These are phyloP conservation scores for Phaseolus coccineus DNA, from an alignment of 331 rosid genomes.

Conservation along the genomic window DNA sequence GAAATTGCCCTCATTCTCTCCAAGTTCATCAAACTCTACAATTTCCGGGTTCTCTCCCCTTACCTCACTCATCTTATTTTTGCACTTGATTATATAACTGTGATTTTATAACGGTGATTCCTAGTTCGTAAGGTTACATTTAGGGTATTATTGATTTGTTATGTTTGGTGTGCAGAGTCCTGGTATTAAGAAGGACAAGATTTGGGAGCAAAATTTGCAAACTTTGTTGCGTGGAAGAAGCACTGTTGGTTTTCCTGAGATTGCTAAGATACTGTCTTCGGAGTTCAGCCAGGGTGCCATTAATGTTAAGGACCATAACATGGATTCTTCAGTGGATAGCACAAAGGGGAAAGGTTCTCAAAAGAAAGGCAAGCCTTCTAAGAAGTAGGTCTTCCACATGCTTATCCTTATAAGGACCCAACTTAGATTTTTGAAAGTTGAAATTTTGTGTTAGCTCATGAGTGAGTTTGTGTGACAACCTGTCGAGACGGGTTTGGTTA, in stretches of 20 bases:
- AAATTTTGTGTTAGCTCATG: neutral
- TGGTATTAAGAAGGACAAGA: conserved; percentile 65
- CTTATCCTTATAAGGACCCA: neutral
- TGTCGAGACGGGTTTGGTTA: conserved; percentile 32
- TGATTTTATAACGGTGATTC: neutral
- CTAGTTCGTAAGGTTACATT: neutral
- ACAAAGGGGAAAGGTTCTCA: conserved; percentile 50
- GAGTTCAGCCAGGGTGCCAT: conserved; percentile 63
- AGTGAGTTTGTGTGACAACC: neutral
- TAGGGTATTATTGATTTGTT: conserved; percentile 22
- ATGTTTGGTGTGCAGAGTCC: conserved; percentile 62
- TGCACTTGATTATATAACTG: neutral
- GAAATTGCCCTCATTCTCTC: conserved; percentile 58
- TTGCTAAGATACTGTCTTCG: conserved; percentile 66
- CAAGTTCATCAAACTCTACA: conserved; percentile 71
- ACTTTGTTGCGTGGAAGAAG: conserved; percentile 61
- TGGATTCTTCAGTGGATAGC: conserved; percentile 45
- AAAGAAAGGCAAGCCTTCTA: conserved; percentile 48
- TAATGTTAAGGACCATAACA: conserved; percentile 44
- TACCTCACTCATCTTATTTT: neutral
- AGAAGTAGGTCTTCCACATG: conserved; percentile 52
- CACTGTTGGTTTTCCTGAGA: conserved; percentile 63
- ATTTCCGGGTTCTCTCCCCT: conserved; percentile 46
- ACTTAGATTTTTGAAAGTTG: conserved; percentile 25
- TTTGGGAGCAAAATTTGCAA: conserved; percentile 79